Base-by-base conservation (phyloP, 768 basidiomycete species). In the Peribolospora baueri region DNA sequence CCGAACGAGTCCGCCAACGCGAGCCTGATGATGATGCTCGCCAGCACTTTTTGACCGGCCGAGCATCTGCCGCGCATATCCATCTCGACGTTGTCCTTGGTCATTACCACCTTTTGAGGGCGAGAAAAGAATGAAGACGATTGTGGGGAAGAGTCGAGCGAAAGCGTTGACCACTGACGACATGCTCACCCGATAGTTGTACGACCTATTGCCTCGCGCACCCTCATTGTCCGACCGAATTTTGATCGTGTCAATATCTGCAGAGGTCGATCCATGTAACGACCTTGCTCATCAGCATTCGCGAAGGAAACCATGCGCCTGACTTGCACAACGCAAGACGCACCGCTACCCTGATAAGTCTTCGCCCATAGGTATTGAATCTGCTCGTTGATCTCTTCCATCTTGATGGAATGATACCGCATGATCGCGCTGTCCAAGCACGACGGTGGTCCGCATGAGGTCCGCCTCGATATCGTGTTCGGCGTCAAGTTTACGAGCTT, bases 31-130 rank as follows among this genome's bases (percentile, higher is more conserved):
- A 97, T 86, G 68, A 97, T 95, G 25, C 85, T 90, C 7, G 91
- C 93, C 56, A 98, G 71, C 76, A 97, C 95, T 70, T 98, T 98
- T 69, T 98, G 93, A 0, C 93, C 93, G 1, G 93, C 93, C 11
- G 84, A 88, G 69, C 93, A 98, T 59, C 93, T 78, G 37, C 93
- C 93, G 55, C 93, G 80, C 93, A 98, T 98, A 68, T 97, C 93
- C 84, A 98, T 88, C 68, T 97, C 91, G 5, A 95, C 90, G 63
- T 88, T 83, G 66, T 95, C 90, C 70, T 98, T 98, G 53, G 82
- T 85, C 91, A 98, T 97, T 60, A 97, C 91, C 56, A 95, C 87
- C 87, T 91, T 66, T 7, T 0, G 8, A 4, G 11, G 5, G 5
- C 8, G 4, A 4, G 11, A 5, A 25, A 43, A 2, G 5, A 36